Percentiles rank a stretch among this genome's conserved stretches.
Conservation (phyloP, 169 alveolate genomes). For the Plasmodium vinckei region DNA sequence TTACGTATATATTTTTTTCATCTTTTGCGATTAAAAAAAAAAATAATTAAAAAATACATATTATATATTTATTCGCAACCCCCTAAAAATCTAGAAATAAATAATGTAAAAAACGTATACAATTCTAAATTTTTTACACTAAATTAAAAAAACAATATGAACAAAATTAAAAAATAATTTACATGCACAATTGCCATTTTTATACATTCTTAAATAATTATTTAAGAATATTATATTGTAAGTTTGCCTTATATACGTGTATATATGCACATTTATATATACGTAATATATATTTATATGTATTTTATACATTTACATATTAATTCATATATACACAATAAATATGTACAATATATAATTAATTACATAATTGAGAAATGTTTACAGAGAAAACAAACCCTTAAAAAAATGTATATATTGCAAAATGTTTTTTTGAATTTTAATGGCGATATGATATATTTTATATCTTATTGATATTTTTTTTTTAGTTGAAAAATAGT, state of each 20-base stretch:
- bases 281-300: neutral
- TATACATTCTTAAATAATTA: slow-evolving; percentile 4
- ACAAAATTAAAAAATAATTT: slow-evolving; percentile 2
- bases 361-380: neutral
- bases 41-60: neutral
- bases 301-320: neutral
- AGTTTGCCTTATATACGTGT: neutral
- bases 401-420: neutral
- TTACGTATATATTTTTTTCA: neutral
- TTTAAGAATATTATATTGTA: neutral
- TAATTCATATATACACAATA: neutral
- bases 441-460: too few species aligned
- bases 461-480: too few species aligned
- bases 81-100: neutral
- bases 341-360: neutral
- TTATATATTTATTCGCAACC: neutral
- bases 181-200: slow-evolving; percentile 4
- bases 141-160: neutral
- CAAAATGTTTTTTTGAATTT: too few species aligned
- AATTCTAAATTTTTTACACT: slow-evolving; percentile 8
- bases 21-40: slow-evolving; percentile 3
- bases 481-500: too few species aligned
- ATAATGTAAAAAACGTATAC: neutral
- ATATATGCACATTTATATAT: neutral
- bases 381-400: neutral